Evolutionary conservation across 352 stramenopile genomes (phyloP).

Genomic region (Detonula confervacea): DNA sequence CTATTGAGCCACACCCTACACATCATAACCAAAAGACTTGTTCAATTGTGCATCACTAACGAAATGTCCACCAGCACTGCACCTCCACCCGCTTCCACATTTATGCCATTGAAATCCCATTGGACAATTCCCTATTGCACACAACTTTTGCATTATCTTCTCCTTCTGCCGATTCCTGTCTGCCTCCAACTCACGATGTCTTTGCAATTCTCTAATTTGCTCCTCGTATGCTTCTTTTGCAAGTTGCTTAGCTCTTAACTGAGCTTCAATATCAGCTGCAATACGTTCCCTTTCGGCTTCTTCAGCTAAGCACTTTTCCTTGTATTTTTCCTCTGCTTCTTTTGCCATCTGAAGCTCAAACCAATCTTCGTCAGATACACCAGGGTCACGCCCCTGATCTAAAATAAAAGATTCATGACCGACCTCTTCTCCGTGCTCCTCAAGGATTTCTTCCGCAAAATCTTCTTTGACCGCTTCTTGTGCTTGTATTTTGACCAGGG

Average conservation of each 20-base stretch:
- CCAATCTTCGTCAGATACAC: conserved; percentile 44
- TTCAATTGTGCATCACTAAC: conserved; percentile 45
- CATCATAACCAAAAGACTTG: conserved; percentile 38
- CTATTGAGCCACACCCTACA: conserved; percentile 8
- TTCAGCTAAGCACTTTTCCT: conserved; percentile 21
- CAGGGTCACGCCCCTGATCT: conserved; percentile 18
- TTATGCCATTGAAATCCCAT: conserved; percentile 46
- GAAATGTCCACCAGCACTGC: conserved; percentile 44
- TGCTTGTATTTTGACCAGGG: neutral
- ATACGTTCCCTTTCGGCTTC: conserved; percentile 33
- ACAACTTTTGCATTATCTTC: conserved; percentile 30
- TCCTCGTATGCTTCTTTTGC: conserved; percentile 28
- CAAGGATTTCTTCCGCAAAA: neutral
- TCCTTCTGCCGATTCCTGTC: conserved; percentile 30
- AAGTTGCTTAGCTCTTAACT: conserved; percentile 11
- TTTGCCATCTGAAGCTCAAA: conserved; percentile 34
- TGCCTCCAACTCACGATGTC: conserved; percentile 23
- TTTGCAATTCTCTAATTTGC: conserved; percentile 25
- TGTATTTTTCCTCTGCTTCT: conserved; percentile 5
- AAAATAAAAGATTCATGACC: conserved; percentile 2
- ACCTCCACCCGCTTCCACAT: conserved; percentile 40
- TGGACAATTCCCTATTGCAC: conserved; percentile 31
- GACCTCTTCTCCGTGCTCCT: conserved; percentile 4
- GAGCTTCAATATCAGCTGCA: conserved; percentile 19
- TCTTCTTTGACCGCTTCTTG: conserved; percentile 7